phyloP scores from a whole-genome alignment of 805 yeast genomes.

The Candida dajiaensis region DNA sequence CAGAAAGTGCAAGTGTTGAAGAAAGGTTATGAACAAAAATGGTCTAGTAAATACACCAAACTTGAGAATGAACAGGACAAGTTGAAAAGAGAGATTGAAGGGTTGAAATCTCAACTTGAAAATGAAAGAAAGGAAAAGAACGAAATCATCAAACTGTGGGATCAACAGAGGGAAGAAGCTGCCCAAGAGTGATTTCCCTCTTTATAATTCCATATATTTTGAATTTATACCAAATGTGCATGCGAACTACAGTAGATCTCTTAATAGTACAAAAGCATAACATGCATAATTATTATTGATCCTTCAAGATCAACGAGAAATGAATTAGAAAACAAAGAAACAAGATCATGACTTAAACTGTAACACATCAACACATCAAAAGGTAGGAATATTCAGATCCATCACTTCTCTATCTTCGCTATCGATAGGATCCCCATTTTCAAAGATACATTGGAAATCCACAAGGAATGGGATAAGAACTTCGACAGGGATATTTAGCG shows the following conservation, averaged over 20 bases:
- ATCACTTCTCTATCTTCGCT: constrained; percentile 39
- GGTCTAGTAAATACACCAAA: constrained; percentile 38
- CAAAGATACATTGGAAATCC: constrained; percentile 59
- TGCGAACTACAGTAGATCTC: not conserved
- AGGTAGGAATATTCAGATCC: constrained; percentile 47
- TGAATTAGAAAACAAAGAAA: not conserved
- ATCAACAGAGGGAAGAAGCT: constrained; percentile 20
- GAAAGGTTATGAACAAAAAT: constrained; percentile 51
- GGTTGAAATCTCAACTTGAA: constrained; percentile 40
- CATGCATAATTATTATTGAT: not conserved
- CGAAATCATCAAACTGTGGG: constrained; percentile 48
- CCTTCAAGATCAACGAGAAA: not conserved
- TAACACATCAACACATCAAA: constrained; percentile 5
- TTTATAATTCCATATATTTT: not conserved
- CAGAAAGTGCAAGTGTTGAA: constrained; percentile 59
- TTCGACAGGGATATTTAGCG: constrained; percentile 61
- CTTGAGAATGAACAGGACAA: constrained; percentile 38
- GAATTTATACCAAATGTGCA: not conserved
- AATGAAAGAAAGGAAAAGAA: constrained; percentile 53
- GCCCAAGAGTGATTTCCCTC: not conserved
- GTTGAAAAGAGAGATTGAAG: constrained; percentile 46
- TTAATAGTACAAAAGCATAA: not conserved
- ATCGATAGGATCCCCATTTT: constrained; percentile 37
- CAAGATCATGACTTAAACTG: not conserved
- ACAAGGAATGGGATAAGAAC: constrained; percentile 53